A percentile compares a stretch with the other conserved stretches of the same genome.
Evolutionary conservation across 2,329 filamentous ascomycete species (phyloP).

Genomic region (Triangularia verruculosa): DNA sequence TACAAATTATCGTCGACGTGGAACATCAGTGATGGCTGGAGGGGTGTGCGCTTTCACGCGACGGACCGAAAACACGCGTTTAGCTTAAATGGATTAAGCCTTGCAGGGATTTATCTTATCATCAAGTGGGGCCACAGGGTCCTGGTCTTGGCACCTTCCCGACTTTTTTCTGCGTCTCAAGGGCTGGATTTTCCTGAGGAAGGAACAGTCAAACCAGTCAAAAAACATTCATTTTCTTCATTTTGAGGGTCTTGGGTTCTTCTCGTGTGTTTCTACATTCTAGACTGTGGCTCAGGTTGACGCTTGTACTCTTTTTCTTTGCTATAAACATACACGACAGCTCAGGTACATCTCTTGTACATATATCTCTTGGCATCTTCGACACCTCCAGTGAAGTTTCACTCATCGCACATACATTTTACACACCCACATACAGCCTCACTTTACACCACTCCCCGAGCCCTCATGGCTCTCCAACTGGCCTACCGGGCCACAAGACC

Average conservation of each 20-base stretch:
- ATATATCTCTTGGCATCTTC: neutral
- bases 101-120: neutral
- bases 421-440: neutral
- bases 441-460: neutral
- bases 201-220: neutral
- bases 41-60: neutral
- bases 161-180: neutral
- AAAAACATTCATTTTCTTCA: neutral
- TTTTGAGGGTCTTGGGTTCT: neutral
- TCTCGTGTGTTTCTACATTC: neutral
- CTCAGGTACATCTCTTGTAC: neutral
- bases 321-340: neutral
- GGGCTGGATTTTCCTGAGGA: neutral
- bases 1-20: neutral
- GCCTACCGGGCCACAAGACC: slow-evolving; percentile 19
- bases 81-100: neutral
- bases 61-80: neutral
- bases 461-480: slow-evolving; percentile 21
- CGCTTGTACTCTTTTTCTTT: neutral
- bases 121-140: neutral
- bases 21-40: neutral
- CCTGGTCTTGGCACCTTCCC: neutral
- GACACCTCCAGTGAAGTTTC: neutral
- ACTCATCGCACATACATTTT: neutral
- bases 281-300: neutral